A percentile compares a stretch with the other conserved stretches of the same genome.
Conservation (phyloP, 2,329 filamentous ascomycete genomes). For the Sordariomycetes sp. region DNA sequence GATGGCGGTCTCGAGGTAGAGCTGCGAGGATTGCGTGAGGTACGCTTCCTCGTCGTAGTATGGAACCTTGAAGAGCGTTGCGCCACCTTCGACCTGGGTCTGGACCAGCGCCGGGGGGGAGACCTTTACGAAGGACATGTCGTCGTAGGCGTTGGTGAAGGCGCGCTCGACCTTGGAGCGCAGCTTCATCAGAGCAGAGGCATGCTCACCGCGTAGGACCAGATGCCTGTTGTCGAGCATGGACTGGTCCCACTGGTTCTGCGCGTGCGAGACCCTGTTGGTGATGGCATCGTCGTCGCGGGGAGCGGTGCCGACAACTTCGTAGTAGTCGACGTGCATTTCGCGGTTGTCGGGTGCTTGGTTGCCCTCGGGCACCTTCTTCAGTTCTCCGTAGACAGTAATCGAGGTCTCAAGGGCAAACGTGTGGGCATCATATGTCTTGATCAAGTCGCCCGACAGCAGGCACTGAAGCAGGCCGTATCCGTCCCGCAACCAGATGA, state of each 20-base stretch:
- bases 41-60: constrained; percentile 89
- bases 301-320: constrained; percentile 68
- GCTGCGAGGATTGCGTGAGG: constrained; percentile 91
- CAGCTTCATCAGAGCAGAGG: constrained; percentile 81
- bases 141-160: constrained; percentile 71
- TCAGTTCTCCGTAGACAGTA: constrained; percentile 75
- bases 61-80: constrained; percentile 80
- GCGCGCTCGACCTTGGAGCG: constrained; percentile 72
- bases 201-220: constrained; percentile 73
- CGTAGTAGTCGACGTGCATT: constrained; percentile 83
- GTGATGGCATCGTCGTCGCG: constrained; percentile 87
- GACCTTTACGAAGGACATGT: constrained; percentile 71
- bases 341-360: constrained; percentile 79
- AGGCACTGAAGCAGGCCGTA: constrained; percentile 74
- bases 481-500: constrained; percentile 76
- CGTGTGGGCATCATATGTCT: constrained; percentile 84
- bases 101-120: constrained; percentile 86
- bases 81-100: constrained; percentile 88
- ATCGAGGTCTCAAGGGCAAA: constrained; percentile 84
- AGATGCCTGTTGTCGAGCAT: constrained; percentile 79
- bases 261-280: constrained; percentile 51
- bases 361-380: constrained; percentile 66
- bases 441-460: constrained; percentile 68
- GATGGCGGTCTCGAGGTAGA: constrained; percentile 93
- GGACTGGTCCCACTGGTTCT: constrained; percentile 45